Evolutionary conservation across 2,329 filamentous ascomycete genomes (phyloP).

Genomic region (Fusarium haematococcum): DNA sequence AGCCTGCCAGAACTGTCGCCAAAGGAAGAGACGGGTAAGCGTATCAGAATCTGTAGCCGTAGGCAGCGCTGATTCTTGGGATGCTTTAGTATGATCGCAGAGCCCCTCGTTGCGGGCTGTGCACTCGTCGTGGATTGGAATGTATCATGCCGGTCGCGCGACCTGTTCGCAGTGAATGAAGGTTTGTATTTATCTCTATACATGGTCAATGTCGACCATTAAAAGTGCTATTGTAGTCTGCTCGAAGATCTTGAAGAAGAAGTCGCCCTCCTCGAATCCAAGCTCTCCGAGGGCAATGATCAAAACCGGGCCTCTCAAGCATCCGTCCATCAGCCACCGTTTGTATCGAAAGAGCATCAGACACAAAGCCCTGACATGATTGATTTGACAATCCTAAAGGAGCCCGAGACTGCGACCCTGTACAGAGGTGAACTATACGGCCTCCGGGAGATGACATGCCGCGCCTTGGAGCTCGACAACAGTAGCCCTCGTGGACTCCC

Average conservation of each 20-base stretch:
- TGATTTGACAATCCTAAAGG: not conserved
- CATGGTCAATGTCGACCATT: too few relatives aligned
- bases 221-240: too few relatives aligned
- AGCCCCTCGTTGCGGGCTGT: not conserved
- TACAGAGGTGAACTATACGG: not conserved
- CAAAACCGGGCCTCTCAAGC: not conserved
- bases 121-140: not conserved
- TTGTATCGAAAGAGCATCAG: not conserved
- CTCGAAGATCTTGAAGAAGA: not conserved
- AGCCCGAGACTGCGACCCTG: not conserved
- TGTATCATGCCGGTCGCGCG: not conserved
- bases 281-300: not conserved
- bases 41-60: not conserved
- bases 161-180: not conserved
- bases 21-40: not conserved
- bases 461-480: not conserved
- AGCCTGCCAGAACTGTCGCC: not conserved
- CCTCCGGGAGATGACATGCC: not conserved
- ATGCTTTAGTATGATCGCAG: too few relatives aligned
- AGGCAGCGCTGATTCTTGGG: not conserved
- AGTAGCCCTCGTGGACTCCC: not conserved
- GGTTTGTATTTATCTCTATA: too few relatives aligned
- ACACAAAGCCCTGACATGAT: not conserved
- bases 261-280: not conserved
- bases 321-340: too few relatives aligned